Evolutionary conservation across 2,329 filamentous ascomycete species (phyloP).

Genomic region (Hymenoscyphus infarciens): DNA sequence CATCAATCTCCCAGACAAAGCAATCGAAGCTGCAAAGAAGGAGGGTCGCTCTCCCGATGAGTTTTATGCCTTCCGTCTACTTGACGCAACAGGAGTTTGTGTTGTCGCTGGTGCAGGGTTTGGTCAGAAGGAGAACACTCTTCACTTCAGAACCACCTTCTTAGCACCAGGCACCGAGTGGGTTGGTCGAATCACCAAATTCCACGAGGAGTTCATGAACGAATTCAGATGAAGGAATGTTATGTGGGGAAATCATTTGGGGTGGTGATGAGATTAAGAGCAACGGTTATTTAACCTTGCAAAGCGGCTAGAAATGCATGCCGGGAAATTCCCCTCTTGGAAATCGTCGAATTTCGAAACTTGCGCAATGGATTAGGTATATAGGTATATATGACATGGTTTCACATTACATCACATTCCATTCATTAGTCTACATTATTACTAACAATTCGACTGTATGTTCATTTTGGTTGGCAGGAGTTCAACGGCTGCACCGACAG

Average conservation of each 20-base stretch:
- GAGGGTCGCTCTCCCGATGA: slow-evolving; percentile 79
- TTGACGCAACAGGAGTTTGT: slow-evolving; percentile 92
- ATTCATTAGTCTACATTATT: neutral
- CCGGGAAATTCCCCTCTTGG: neutral
- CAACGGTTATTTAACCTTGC: slow-evolving; percentile 2
- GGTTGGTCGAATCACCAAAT: slow-evolving; percentile 81
- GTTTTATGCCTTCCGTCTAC: slow-evolving; percentile 87
- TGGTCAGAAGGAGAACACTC: slow-evolving; percentile 84
- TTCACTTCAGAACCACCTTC: slow-evolving; percentile 97
- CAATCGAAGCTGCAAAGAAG: slow-evolving; percentile 68
- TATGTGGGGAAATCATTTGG: neutral
- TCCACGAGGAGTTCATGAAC: slow-evolving; percentile 87
- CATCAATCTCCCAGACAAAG: slow-evolving; percentile 75
- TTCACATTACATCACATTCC: neutral
- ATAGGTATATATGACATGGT: neutral
- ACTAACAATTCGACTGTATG: neutral
- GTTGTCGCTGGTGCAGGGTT: slow-evolving; percentile 91
- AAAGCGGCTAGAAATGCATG: neutral
- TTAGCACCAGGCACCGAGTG: slow-evolving; percentile 94
- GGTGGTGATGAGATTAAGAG: neutral
- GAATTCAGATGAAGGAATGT: slow-evolving; percentile 55
- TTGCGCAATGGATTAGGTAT: neutral
- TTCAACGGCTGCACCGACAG: too few species aligned
- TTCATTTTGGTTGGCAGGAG: neutral
- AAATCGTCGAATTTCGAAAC: neutral